A percentile compares a stretch with the other conserved stretches of the same genome.
phyloP scores from a whole-genome alignment of 2,329 filamentous ascomycete species.

The Colletotrichum tabaci region DNA sequence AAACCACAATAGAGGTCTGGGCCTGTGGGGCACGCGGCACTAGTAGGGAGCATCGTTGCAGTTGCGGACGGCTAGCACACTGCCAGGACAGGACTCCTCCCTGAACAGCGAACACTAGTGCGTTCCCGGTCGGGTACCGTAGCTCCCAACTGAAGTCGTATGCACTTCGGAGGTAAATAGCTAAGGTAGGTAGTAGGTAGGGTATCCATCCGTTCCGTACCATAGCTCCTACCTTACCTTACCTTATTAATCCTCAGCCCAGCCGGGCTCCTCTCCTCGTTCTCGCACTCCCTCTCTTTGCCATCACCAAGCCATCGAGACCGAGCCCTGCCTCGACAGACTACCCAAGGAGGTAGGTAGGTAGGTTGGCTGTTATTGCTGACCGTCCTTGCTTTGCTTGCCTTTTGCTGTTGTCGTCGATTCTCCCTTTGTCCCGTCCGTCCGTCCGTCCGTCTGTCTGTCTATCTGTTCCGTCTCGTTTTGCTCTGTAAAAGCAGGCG shows the following conservation, averaged over 20 bases:
- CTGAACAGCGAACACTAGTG: constrained; percentile 7
- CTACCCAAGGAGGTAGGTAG: not conserved
- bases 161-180: too few relatives aligned
- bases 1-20: constrained; percentile 12
- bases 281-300: not conserved
- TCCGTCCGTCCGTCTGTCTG: too few relatives aligned
- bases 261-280: not conserved
- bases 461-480: not conserved
- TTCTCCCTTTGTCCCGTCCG: too few relatives aligned
- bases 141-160: too few relatives aligned
- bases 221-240: constrained; percentile 2
- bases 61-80: constrained; percentile 8
- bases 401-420: too few relatives aligned
- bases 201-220: too few relatives aligned
- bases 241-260: constrained; percentile 35
- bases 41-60: constrained; percentile 24
- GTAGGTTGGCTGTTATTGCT: not conserved
- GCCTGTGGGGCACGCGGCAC: constrained; percentile 36
- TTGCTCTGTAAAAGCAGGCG: not conserved
- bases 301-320: not conserved
- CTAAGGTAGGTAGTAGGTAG: too few relatives aligned
- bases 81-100: too few relatives aligned
- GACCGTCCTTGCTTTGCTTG: not conserved
- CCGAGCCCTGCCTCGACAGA: constrained; percentile 1
- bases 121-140: constrained; percentile 9